Evolutionary conservation across 2,329 filamentous ascomycete genomes (phyloP), one percentile per base, ranked within the genome.

Genomic region (Arachnopeziza araneosa): DNA sequence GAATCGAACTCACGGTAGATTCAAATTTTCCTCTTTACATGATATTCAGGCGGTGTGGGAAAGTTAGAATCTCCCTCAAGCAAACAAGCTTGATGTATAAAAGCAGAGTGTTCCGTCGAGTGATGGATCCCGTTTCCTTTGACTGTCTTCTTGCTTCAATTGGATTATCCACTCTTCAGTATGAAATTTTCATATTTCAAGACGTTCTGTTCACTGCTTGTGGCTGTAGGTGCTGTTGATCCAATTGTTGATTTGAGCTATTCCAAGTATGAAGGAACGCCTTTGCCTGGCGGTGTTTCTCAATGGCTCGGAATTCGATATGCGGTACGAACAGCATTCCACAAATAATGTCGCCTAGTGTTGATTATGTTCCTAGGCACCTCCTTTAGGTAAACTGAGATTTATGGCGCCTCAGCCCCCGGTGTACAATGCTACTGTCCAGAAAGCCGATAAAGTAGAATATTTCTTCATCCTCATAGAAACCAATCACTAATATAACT

Each of bases 251-350:
- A 89, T 63, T 77, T 93, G 22, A 80, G 79, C 2, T 93, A 92
- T 70, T 81, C 86, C 26, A 81, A 78, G 24, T 91, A 92, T 69
- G 73, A 78, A 54, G 90, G 90, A 8, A 73, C 76, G 3, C 69
- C 76, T 1, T 75, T 80, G 1, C 65, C 73, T 0, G 82, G 83
- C 65, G 87, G 85, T 1, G 75, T 91, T 54, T 84, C 81, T 2
- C 80, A 87, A 72, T 93, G 88, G 88, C 79, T 90, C 8, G 90
- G 89, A 1, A 83, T 95, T 64, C 83, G 88, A 51, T 95, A 85
- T 75, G 90, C 89, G 1, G 85, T 44, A 44, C 17, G 36, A 44
- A 17, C 17, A 19, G 6, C 4, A 14, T 4, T 44, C 17, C 17
- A 14, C 4, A 14, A 14, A 44, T 5, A 44, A 19, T 19, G 36